Percentiles rank a stretch among this genome's conserved stretches.
Conservation (phyloP, 208 protist species). For the Trypanosoma caninum region DNA sequence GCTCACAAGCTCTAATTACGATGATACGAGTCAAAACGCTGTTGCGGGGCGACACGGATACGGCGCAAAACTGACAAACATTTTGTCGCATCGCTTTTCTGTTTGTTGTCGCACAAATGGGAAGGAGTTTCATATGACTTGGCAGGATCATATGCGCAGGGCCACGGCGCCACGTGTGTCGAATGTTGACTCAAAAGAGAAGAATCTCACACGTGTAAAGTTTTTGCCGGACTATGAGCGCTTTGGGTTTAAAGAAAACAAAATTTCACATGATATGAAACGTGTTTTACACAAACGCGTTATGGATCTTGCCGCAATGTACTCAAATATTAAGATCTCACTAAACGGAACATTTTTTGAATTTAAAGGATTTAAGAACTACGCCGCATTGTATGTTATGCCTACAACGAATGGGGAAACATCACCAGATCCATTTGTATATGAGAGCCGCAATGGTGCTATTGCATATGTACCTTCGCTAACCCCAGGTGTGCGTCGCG, state of each 20-base stretch:
- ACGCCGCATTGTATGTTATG: slow-evolving; percentile 86
- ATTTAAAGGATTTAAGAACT: slow-evolving; percentile 96
- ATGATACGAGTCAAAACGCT: slow-evolving; percentile 90
- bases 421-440: slow-evolving; percentile 74
- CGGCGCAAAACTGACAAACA: slow-evolving; percentile 98
- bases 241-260: slow-evolving; percentile 66
- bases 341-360: slow-evolving; percentile 95
- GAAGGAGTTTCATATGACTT: slow-evolving; percentile 94
- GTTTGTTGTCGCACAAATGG: slow-evolving; percentile 90
- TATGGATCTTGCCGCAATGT: slow-evolving; percentile 93
- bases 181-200: slow-evolving; percentile 56
- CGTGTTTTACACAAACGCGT: slow-evolving; percentile 89
- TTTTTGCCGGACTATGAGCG: slow-evolving; percentile 90
- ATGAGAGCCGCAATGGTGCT: slow-evolving; percentile 59
- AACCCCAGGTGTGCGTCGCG: slow-evolving; percentile 83
- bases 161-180: slow-evolving; percentile 89
- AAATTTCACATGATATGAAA: slow-evolving; percentile 84
- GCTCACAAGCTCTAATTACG: slow-evolving; percentile 96
- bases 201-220: slow-evolving; percentile 81
- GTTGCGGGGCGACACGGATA: slow-evolving; percentile 97
- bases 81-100: slow-evolving; percentile 97
- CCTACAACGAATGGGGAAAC: slow-evolving; percentile 31
- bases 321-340: slow-evolving; percentile 88
- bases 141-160: slow-evolving; percentile 96
- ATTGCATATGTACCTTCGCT: slow-evolving; percentile 90